Evolutionary conservation across 2,329 filamentous ascomycete species (phyloP), one percentile per base, ranked within the genome.

Genomic region (Alternaria arborescens): DNA sequence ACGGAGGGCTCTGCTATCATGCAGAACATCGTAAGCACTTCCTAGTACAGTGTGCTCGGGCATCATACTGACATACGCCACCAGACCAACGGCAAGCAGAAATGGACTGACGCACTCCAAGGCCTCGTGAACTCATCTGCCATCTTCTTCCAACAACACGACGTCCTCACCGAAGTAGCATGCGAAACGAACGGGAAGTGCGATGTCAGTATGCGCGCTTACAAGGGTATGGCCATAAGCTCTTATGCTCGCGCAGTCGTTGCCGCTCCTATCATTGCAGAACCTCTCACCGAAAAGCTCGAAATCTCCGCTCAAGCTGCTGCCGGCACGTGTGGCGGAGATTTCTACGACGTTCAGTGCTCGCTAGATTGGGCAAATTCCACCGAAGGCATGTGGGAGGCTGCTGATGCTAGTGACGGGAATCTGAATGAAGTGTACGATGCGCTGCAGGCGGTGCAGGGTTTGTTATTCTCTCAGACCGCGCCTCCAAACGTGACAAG

Each of bases 151-250:
- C 82, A 79, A 47, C 82, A 79, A 47, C 71, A 80, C 16, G 85
- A 87, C 66, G 80, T 90, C 76, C 87, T 91, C 85, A 87, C 82
- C 71, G 89, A 92, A 77, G 82, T 82, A 44, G 86, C 87, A n/a
- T 92, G 89, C 79, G 89, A 92, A 42, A 32, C 77, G 4, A 77
- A 81, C 60, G 78, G 79, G 53, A 81, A 72, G 0, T 92, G 90
- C 77, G 85, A 87, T 72, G 82, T 79, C 51, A 89, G 91, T 76
- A 88, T 89, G 82, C 85, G 83, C 68, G 87, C 86, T 8, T 90
- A 89, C 84, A 92, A 92, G 57, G 70, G 72, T n/a, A 57, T 72
- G 20, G 64, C 67, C 1, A 55, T 54, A 1, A 65, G 70, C 24
- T 71, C 72, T 1, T 61, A 65, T 20, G 68, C 66, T 26, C 72